These are phyloP conservation scores for Macrolepiota fuliginosa DNA, from an alignment of 768 basidiomycete genomes.

Conservation along the genomic window DNA sequence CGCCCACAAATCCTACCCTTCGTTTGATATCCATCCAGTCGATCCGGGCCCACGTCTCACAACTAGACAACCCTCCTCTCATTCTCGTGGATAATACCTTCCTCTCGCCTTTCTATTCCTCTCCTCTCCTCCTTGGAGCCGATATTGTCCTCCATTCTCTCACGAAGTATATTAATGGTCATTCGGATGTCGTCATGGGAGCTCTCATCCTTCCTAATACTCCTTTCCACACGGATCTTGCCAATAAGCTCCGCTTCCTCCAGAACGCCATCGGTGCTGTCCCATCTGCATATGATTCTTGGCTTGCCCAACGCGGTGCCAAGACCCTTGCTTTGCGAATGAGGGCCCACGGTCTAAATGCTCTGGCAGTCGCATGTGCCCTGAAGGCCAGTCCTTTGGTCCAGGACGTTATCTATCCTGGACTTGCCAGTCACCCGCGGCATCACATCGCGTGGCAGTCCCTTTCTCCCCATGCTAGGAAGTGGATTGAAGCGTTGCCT, in stretches of 20 bases:
- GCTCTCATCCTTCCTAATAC: conserved; percentile 62
- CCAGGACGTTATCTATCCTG: conserved; percentile 86
- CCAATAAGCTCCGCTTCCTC: conserved; percentile 71
- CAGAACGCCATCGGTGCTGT: conserved; percentile 89
- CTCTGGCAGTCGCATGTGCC: conserved; percentile 66
- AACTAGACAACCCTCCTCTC: conserved; percentile 59
- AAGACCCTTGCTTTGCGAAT: conserved; percentile 92
- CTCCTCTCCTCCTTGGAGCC: conserved; percentile 81
- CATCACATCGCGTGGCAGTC: conserved; percentile 62
- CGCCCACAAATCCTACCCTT: conserved; percentile 94
- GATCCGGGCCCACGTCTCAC: conserved; percentile 45
- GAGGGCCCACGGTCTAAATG: conserved; percentile 83
- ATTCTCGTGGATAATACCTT: conserved; percentile 95
- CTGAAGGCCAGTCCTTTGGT: conserved; percentile 58
- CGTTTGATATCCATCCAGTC: conserved; percentile 78
- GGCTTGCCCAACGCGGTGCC: conserved; percentile 86
- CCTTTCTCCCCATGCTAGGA: conserved; percentile 66
- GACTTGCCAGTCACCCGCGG: conserved; percentile 64
- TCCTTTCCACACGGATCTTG: conserved; percentile 42
- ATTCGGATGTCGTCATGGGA: conserved; percentile 93
- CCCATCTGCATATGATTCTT: conserved; percentile 83
- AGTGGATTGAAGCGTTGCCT: conserved; percentile 45
- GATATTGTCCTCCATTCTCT: conserved; percentile 84
- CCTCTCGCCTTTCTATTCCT: conserved; percentile 87
- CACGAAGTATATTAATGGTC: conserved; percentile 92